These are phyloP conservation scores for Podospora tetraspora DNA, from an alignment of 495 filamentous ascomycete species.

Conservation along the genomic window DNA sequence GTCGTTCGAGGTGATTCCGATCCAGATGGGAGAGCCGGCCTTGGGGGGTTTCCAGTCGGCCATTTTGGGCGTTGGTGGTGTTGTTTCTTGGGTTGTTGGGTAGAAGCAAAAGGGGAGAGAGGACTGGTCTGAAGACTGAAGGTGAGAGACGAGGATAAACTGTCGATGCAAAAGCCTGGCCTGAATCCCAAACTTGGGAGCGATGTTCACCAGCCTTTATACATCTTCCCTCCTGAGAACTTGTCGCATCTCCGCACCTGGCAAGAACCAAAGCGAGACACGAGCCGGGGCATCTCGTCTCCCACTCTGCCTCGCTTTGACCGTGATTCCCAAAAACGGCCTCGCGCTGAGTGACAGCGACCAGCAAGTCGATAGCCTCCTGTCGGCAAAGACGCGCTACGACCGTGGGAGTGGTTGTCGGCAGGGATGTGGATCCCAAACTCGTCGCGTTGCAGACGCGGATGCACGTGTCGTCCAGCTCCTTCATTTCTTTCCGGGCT, in stretches of 20 bases:
- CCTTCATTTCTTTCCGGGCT: neutral
- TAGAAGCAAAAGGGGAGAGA: no score
- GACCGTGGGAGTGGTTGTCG: neutral
- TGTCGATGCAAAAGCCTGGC: neutral
- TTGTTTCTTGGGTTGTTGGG: neutral
- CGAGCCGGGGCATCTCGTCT: neutral
- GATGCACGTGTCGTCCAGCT: neutral
- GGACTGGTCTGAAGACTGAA: no score
- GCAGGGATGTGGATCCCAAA: neutral
- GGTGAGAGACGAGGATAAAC: no score
- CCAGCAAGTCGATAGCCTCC: neutral
- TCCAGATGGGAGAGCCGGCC: constrained; percentile 13
- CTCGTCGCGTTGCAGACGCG: neutral
- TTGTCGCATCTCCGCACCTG: neutral
- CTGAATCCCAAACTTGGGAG: neutral
- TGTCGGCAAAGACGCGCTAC: neutral
- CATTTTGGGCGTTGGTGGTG: neutral
- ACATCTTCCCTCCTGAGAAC: neutral
- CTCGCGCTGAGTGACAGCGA: neutral
- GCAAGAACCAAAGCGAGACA: neutral
- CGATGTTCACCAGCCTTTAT: neutral
- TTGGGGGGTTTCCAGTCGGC: constrained; percentile 16
- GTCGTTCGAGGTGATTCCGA: constrained; percentile 14
- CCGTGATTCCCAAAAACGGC: neutral
- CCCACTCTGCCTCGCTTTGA: neutral